phyloP scores from a whole-genome alignment of 257 asterid species.

The Fraxinus anomala region DNA sequence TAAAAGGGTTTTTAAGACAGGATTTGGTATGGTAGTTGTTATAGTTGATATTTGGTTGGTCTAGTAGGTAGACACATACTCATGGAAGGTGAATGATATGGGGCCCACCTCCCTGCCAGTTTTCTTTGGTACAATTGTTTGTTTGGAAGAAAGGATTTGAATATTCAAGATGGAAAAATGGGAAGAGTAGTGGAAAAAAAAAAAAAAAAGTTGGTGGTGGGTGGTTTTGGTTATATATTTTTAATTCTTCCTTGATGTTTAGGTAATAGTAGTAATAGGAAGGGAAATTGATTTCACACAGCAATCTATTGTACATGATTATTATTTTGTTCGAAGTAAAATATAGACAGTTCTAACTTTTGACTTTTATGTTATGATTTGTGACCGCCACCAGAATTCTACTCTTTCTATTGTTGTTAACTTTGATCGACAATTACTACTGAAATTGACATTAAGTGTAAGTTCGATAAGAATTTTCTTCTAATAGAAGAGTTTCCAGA shows the following conservation, averaged over 20 bases:
- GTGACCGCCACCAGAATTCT: too few relatives aligned
- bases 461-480: too few relatives aligned
- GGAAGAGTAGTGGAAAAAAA: neutral
- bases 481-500: too few relatives aligned
- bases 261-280: conserved; percentile 21
- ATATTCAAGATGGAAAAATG: conserved; percentile 20
- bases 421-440: too few relatives aligned
- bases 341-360: neutral
- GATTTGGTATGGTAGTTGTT: conserved; percentile 40
- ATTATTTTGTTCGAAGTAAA: neutral
- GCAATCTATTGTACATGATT: conserved; percentile 18
- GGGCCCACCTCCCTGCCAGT: conserved; percentile 37
- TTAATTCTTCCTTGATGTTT: conserved; percentile 7
- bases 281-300: conserved; percentile 27
- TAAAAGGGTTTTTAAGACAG: conserved; percentile 22
- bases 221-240: conserved; percentile 4
- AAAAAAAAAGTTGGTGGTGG: conserved; percentile 5
- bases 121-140: neutral
- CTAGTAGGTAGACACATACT: conserved; percentile 23
- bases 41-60: conserved; percentile 40
- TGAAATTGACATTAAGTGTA: too few relatives aligned
- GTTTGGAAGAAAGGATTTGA: conserved; percentile 16
- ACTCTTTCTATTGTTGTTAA: too few relatives aligned
- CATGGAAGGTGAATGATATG: conserved; percentile 33
- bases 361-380: neutral